Evolutionary conservation across 1,139 yeast species (phyloP).

Genomic region (Pichia sp.): DNA sequence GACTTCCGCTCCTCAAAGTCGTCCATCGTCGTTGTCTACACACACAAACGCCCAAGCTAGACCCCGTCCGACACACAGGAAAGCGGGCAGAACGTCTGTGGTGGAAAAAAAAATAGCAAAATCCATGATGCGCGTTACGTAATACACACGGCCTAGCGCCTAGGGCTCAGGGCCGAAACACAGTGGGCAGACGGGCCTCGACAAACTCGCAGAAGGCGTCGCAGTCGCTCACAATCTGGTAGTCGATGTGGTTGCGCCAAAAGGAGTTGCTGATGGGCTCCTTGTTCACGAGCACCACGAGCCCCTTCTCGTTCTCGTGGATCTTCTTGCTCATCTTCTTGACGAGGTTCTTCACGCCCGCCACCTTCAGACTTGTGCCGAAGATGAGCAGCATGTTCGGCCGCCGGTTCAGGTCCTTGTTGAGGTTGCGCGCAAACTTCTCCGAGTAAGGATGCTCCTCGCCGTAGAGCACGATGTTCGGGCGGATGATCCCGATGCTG

Average conservation of each 20-base stretch:
- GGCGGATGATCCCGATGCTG: conserved; percentile 59
- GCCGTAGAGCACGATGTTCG: conserved; percentile 73
- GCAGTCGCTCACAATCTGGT: conserved; percentile 74
- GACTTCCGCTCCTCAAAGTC: conserved; percentile 5
- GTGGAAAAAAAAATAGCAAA: too few relatives aligned
- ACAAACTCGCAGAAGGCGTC: conserved; percentile 69
- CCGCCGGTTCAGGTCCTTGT: conserved; percentile 47
- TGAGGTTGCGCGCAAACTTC: conserved; percentile 54
- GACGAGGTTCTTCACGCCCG: conserved; percentile 66
- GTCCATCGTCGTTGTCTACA: not conserved
- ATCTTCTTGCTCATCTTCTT: conserved; percentile 52
- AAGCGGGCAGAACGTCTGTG: too few relatives aligned
- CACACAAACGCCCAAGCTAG: too few relatives aligned
- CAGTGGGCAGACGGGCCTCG: conserved; percentile 46
- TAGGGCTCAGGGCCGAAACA: too few relatives aligned
- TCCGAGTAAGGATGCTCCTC: conserved; percentile 77
- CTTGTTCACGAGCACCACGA: conserved; percentile 60
- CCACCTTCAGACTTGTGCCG: conserved; percentile 74
- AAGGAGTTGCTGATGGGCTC: conserved; percentile 42
- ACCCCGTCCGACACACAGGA: too few relatives aligned
- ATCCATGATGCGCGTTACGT: too few relatives aligned
- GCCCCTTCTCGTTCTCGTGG: conserved; percentile 54
- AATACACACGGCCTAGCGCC: too few relatives aligned
- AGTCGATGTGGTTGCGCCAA: conserved; percentile 63
- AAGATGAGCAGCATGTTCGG: conserved; percentile 67